Base-by-base conservation (phyloP, 208 protist genomes). In the Balamuthia mandrillaris region DNA sequence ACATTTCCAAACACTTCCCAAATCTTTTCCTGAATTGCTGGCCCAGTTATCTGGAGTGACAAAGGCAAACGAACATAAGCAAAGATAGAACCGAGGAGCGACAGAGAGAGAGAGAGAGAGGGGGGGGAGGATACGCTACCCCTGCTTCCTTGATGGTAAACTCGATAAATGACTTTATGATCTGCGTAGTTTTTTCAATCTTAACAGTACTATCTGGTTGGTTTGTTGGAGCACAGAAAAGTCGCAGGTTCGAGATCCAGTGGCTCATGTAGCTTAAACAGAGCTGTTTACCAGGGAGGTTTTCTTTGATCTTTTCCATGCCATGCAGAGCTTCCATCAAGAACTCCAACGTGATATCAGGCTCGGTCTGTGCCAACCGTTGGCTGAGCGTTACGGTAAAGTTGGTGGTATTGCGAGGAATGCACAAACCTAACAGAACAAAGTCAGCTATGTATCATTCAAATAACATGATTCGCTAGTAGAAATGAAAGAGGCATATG, bases 261-360 rank as follows among this genome's bases (percentile, higher is more conserved):
- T 89, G 90, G 42, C 66, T 51, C 10, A 92, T 88, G 39, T 92
- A 92, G 68, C 89, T 84, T 3, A 92, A 75, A 27, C 82, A 85
- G 14, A 91, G 44, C 81, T 92, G 84, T 47, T 90, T 92, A 10
- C 60, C 72, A 16, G 74, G 51, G 31, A 82, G 54, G 29, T 91
- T 63, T 0, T 54, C 47, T 41, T 74, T 88, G 31, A 86, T 83
- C 7, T 86, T 84, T 0, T 75, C 52, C 4, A 90, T 81, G 63
- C 86, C 81, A 45, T 83, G 63, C n/a, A 90, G 29, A 21, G 70
- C 70, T 35, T 78, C 70, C n/a, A 78, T 78, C 2, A 92, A 31
- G 41, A 91, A 92, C 68, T 92, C 90, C 39, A 91, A 63, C 6
- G 90, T 92, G 6, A 92, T 37, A 4, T 81, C 0, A 6, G 44